Percentiles rank a stretch among this genome's conserved stretches.
These are phyloP conservation scores for Fusarium tuaranense DNA, from an alignment of 2,329 filamentous ascomycete species.

Conservation along the genomic window DNA sequence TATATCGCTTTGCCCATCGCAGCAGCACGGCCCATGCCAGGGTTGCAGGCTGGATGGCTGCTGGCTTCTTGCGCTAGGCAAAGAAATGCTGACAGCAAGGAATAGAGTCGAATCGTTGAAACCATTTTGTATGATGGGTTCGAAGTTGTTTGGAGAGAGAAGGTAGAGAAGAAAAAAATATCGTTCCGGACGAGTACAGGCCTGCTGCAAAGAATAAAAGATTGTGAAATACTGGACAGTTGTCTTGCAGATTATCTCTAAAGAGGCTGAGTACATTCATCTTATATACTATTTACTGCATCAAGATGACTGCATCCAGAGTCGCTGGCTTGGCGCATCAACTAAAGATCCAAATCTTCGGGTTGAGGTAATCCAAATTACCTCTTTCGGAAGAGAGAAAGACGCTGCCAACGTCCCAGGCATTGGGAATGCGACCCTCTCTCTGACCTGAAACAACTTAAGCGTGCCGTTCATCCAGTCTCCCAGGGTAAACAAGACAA, in stretches of 20 bases:
- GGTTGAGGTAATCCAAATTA: not conserved
- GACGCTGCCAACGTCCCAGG: not conserved
- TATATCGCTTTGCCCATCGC: slow-evolving; percentile 61
- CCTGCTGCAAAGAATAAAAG: not conserved
- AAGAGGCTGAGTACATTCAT: not conserved
- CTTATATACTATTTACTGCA: not conserved
- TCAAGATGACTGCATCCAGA: not conserved
- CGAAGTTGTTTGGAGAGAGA: not conserved
- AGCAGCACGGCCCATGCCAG: not conserved
- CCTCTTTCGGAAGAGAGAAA: not conserved
- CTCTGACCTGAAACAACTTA: not conserved
- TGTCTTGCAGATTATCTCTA: not conserved
- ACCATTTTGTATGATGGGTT: not conserved
- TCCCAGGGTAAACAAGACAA: not conserved
- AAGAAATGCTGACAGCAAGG: not conserved
- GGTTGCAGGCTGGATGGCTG: slow-evolving; percentile 2
- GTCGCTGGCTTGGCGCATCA: not conserved
- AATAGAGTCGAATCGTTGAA: not conserved
- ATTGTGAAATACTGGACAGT: not conserved
- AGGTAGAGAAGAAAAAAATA: not conserved
- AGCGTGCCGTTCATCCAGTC: not conserved
- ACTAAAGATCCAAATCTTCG: not conserved
- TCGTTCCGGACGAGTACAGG: not conserved
- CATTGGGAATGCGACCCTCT: not conserved
- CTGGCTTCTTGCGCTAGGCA: not conserved